Percentiles rank a stretch among this genome's conserved stretches.
phyloP scores from a whole-genome alignment of 2,329 filamentous ascomycete genomes.

The Calonectria pseudoturangicola region DNA sequence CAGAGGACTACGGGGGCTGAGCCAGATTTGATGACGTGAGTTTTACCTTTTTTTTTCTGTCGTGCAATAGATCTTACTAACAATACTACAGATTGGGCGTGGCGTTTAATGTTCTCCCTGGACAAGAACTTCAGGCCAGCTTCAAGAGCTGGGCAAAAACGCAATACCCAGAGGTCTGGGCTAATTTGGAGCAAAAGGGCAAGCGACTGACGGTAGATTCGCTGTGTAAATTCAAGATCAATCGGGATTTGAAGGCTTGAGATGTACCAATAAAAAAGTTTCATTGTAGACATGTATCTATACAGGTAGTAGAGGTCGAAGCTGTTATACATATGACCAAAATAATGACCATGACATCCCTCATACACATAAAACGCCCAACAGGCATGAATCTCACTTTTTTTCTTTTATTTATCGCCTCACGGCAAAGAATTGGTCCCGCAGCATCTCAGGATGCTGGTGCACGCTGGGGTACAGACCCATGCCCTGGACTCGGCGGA shows the following conservation, averaged over 20 bases:
- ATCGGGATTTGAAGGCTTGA: conserved; percentile 69
- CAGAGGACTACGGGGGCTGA: conserved; percentile 78
- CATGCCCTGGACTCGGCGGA: conserved; percentile 90
- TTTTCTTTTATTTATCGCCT: conserved; percentile 35
- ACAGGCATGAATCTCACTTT: conserved; percentile 21
- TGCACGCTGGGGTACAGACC: conserved; percentile 95
- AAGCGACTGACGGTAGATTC: conserved; percentile 66
- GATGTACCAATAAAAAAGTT: conserved; percentile 57
- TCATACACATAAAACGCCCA: conserved; percentile 44
- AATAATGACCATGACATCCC: conserved; percentile 53
- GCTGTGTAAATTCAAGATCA: conserved; percentile 70
- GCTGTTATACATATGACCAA: conserved; percentile 61
- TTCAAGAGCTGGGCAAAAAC: conserved; percentile 85
- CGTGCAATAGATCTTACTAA: conserved; percentile 41
- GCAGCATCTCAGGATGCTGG: conserved; percentile 87
- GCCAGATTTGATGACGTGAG: conserved; percentile 84
- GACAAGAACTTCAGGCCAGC: conserved; percentile 77
- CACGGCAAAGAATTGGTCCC: conserved; percentile 60
- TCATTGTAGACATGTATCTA: conserved; percentile 59
- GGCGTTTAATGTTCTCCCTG: conserved; percentile 84
- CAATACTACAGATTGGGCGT: conserved; percentile 77
- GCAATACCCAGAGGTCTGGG: conserved; percentile 82
- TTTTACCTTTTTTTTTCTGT: conserved; percentile 52
- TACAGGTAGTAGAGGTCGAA: conserved; percentile 57
- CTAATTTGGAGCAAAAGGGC: conserved; percentile 75